Evolutionary conservation across 257 asterid species (phyloP).

Genomic region (Jacaranda copaia): DNA sequence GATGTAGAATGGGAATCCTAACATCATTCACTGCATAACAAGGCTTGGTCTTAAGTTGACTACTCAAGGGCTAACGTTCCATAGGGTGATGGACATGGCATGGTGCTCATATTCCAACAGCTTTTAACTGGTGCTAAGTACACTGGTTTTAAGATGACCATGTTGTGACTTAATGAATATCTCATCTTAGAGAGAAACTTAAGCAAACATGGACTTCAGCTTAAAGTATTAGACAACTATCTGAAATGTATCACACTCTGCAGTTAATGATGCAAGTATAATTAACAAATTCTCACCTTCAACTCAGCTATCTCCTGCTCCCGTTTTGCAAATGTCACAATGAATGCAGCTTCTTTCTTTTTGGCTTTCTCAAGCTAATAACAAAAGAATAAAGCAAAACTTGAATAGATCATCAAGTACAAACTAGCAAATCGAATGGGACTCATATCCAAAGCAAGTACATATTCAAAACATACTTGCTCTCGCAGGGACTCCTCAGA

Average conservation of each 20-base stretch:
- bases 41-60: not conserved
- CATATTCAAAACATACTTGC: slow-evolving; percentile 68
- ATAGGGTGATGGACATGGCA: slow-evolving; percentile 20
- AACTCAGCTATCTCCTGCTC: slow-evolving; percentile 99
- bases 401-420: slow-evolving; percentile 20
- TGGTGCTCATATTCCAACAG: not conserved
- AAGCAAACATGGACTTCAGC: slow-evolving; percentile 17
- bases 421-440: slow-evolving; percentile 13
- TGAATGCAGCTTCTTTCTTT: slow-evolving; percentile 97
- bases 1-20: not conserved
- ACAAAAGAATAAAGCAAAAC: slow-evolving; percentile 27
- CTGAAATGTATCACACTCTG: not conserved
- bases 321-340: slow-evolving; percentile 94
- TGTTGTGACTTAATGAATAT: slow-evolving; percentile 2
- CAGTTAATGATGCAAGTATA: slow-evolving; percentile 4
- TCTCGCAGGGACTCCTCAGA: slow-evolving; percentile 93
- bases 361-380: slow-evolving; percentile 89
- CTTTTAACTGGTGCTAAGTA: not conserved
- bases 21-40: slow-evolving; percentile 19
- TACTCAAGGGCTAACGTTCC: not conserved
- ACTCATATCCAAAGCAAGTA: slow-evolving; percentile 28
- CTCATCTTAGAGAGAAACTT: not conserved
- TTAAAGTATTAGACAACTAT: slow-evolving; percentile 1
- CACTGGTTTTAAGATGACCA: slow-evolving; percentile 5
- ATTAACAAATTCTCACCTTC: slow-evolving; percentile 63